These are phyloP conservation scores for Diaporthe citrichinensis DNA, from an alignment of 2,329 filamentous ascomycete species.

Conservation along the genomic window DNA sequence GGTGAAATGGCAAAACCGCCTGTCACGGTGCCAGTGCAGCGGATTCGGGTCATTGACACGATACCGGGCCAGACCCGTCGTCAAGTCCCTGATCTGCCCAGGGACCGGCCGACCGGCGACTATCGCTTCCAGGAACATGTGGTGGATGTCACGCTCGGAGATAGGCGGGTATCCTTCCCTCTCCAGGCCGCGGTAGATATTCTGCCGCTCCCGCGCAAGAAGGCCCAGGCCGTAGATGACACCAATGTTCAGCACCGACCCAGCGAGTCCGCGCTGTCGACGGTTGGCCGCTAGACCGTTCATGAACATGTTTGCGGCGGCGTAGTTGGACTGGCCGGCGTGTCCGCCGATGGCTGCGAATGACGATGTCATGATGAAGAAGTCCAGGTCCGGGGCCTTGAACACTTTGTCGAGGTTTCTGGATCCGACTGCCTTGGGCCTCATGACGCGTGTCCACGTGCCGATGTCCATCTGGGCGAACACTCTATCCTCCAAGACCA, in stretches of 20 bases:
- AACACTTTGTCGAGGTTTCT: slow-evolving; percentile 57
- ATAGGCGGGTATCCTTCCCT: slow-evolving; percentile 62
- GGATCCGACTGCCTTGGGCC: slow-evolving; percentile 58
- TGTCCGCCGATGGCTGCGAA: slow-evolving; percentile 61
- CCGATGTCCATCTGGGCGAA: slow-evolving; percentile 58
- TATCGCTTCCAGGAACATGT: slow-evolving; percentile 67
- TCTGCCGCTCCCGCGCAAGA: slow-evolving; percentile 56
- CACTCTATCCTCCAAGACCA: slow-evolving; percentile 60
- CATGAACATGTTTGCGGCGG: slow-evolving; percentile 63
- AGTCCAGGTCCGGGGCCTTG: slow-evolving; percentile 52
- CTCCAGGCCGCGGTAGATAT: slow-evolving; percentile 57
- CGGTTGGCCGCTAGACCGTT: slow-evolving; percentile 57
- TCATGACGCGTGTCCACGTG: slow-evolving; percentile 55
- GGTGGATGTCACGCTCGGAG: slow-evolving; percentile 65
- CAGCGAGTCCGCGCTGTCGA: slow-evolving; percentile 52
- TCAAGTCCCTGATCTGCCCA: slow-evolving; percentile 52
- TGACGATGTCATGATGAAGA: slow-evolving; percentile 63
- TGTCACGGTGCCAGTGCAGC: slow-evolving; percentile 60
- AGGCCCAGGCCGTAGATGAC: slow-evolving; percentile 62
- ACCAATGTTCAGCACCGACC: slow-evolving; percentile 60
- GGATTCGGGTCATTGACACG: slow-evolving; percentile 47
- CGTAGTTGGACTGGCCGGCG: slow-evolving; percentile 60
- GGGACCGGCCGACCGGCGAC: slow-evolving; percentile 54
- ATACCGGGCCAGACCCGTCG: slow-evolving; percentile 58
- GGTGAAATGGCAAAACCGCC: slow-evolving; percentile 58